Base-by-base conservation (phyloP, 495 filamentous ascomycete species). In the Schizothecium vesticola region DNA sequence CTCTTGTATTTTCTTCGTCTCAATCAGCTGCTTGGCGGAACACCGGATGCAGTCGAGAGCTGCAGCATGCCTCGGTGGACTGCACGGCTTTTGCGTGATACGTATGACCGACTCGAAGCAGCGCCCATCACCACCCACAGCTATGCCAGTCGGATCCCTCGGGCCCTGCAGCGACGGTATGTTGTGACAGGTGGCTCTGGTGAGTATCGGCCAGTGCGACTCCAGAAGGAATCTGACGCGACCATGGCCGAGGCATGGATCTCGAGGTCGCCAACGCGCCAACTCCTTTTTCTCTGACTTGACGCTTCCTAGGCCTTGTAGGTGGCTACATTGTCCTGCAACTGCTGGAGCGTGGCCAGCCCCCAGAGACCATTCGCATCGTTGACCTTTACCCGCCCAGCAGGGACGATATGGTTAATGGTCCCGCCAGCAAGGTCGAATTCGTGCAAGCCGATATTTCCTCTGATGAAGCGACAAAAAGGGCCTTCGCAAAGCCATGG, bases 131-230 rank as follows among this genome's bases (percentile, higher is more conserved):
- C 70, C 3, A 72, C 70, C 0, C 64, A 75, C 12, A 80, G 83
- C 64, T 81, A 85, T 62, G 77, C 75, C 2, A 70, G 79, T 36
- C 80, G 77, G 51, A 74, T 88, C 29, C 86, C 85, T 0, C 84
- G n/a, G n/a, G n/a, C 82, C 9, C 79, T 86, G 59, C 76, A 81
- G 11, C 79, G 86, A 12, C 82, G 86, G 11, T 88, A 88, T 65
- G 73, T 88, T 28, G 76, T 88, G 57, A 84, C 86, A 23, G 86
- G 86, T 21, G 86, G 86, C 61, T 83, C 84, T 10, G 85, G 86
- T 87, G 61, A 74, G 84, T 82, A 58, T 22, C 55, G 23, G 16
- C 36, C 56, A 57, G 28, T 51, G 43, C 43, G 43, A 51, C 43
- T 7, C 43, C 43, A 13, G 3, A 13, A 33, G 11, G 31, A 4